phyloP scores from a whole-genome alignment of 1,284 basidiomycete species.

The Pholiota adiposa region DNA sequence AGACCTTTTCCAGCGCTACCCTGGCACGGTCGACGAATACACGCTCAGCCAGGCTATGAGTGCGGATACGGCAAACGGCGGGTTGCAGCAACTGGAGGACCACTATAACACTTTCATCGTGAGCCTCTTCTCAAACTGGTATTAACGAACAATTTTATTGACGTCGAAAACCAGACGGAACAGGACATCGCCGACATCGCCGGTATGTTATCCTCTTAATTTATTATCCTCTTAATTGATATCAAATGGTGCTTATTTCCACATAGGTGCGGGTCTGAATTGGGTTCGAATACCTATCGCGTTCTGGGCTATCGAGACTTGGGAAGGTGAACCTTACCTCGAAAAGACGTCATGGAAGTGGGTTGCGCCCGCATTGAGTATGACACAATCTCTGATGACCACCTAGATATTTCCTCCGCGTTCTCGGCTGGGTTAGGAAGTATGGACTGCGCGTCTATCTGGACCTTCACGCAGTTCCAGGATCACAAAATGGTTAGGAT shows the following conservation, averaged over 20 bases:
- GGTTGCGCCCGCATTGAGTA: constrained; percentile 41
- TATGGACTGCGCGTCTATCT: constrained; percentile 88
- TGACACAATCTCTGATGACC: neutral
- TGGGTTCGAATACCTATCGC: constrained; percentile 84
- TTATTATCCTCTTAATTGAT: too few species aligned
- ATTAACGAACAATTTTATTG: constrained; percentile 6
- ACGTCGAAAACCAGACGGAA: constrained; percentile 65
- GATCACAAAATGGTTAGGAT: constrained; percentile 77
- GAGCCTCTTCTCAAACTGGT: constrained; percentile 3
- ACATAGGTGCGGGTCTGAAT: constrained; percentile 74
- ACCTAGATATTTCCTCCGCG: constrained; percentile 71
- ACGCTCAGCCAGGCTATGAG: constrained; percentile 69
- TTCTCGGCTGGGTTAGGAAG: constrained; percentile 85
- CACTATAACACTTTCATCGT: constrained; percentile 88
- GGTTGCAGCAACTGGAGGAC: constrained; percentile 65
- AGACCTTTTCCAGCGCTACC: constrained; percentile 73
- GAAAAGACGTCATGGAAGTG: constrained; percentile 76
- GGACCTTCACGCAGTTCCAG: constrained; percentile 83
- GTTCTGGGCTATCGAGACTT: constrained; percentile 87
- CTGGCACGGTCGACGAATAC: constrained; percentile 75
- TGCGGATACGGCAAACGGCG: constrained; percentile 59
- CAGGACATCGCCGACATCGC: constrained; percentile 89
- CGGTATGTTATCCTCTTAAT: constrained; percentile 35
- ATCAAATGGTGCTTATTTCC: neutral
- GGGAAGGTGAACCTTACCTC: constrained; percentile 78